Evolutionary conservation across 1,284 basidiomycete genomes (phyloP), one percentile per base, ranked within the genome.

Genomic region (Marasmius tenuissimus): DNA sequence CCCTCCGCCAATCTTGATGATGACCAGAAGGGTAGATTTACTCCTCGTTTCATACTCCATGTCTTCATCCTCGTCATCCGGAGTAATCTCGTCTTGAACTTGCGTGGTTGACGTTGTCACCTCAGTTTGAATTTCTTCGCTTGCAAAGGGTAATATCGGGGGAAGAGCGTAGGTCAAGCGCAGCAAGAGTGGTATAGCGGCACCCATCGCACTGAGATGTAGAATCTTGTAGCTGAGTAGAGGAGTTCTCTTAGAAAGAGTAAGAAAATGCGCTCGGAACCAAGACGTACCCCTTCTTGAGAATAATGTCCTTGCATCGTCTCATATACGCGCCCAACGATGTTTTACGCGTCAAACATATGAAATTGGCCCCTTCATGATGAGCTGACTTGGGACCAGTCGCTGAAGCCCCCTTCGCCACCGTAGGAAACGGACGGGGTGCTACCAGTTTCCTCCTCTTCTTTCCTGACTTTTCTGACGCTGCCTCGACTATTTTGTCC

Each of bases 111-210:
- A 89, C 0, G 94, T 96, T 14, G 76, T 77, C 38, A 93, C 79
- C 67, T 92, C 85, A 40, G 85, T 85, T 49, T 79, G 81, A 38
- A 96, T 85, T 69, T 92, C 85, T 64, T 87, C 78, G 57, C 76
- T 67, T 0, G 86, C 70, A 70, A 84, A 93, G 0, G 93, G 93
- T 20, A 96, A 80, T 57, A 91, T 86, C 9, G 85, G 79, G 0
- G 93, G 88, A 6, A 96, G 78, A 16, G 92, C 89, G 14, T 89
- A 82, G 5, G 86, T 76, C 1, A 96, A 81, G 42, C 88, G 83
- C 34, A 92, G 75, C 14, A 94, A 84, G 68, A 91, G 91, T 1
- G 94, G 92, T 58, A 96, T 94, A 0, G 94, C 94, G 2, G 94
- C 93, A 27, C 91, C 91, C 82, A 96, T 87, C 1, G 94, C 94